A percentile compares a stretch with the other conserved stretches of the same genome.
Conservation (phyloP, 495 filamentous ascomycete genomes). For the Cryomyces antarcticus region DNA sequence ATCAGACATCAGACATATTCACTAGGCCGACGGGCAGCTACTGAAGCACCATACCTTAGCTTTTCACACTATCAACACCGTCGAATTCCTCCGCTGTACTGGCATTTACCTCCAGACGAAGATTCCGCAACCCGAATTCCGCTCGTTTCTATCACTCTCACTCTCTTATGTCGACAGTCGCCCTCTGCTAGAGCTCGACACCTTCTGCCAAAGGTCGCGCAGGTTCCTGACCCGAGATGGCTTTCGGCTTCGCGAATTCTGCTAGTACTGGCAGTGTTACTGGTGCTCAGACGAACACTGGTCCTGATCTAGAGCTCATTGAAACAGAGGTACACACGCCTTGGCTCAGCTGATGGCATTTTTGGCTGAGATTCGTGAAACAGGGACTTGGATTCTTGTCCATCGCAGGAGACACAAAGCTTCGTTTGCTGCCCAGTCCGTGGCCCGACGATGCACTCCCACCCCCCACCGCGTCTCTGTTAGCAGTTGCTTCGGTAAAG, state of each 20-base stretch:
- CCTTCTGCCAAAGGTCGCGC: too few species aligned
- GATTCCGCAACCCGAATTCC: not conserved
- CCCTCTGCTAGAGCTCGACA: too few species aligned
- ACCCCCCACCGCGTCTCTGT: slow-evolving; percentile 60
- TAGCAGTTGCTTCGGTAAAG: slow-evolving; percentile 61
- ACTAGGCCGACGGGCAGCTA: too few species aligned
- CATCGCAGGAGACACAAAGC: slow-evolving; percentile 56
- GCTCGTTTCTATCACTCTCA: slow-evolving; percentile 12
- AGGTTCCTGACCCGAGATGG: slow-evolving; percentile 27
- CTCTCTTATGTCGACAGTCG: slow-evolving; percentile 19
- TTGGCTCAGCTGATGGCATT: not conserved
- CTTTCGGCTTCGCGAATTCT: slow-evolving; percentile 35
- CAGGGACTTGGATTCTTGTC: slow-evolving; percentile 71
- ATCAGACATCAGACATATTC: not conserved
- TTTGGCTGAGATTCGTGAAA: not conserved
- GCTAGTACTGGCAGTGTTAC: slow-evolving; percentile 13
- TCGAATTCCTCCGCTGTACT: slow-evolving; percentile 8
- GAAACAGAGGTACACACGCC: slow-evolving; percentile 29
- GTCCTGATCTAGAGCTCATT: slow-evolving; percentile 36
- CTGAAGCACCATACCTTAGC: not conserved
- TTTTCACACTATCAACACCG: slow-evolving; percentile 7
- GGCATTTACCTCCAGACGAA: slow-evolving; percentile 12
- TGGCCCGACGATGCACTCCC: slow-evolving; percentile 61
- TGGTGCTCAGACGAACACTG: slow-evolving; percentile 21
- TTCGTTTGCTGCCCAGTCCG: slow-evolving; percentile 56